Evolutionary conservation across 1,284 basidiomycete genomes (phyloP), one percentile per base, ranked within the genome.

Genomic region (Cutaneotrichosporon curvatum): DNA sequence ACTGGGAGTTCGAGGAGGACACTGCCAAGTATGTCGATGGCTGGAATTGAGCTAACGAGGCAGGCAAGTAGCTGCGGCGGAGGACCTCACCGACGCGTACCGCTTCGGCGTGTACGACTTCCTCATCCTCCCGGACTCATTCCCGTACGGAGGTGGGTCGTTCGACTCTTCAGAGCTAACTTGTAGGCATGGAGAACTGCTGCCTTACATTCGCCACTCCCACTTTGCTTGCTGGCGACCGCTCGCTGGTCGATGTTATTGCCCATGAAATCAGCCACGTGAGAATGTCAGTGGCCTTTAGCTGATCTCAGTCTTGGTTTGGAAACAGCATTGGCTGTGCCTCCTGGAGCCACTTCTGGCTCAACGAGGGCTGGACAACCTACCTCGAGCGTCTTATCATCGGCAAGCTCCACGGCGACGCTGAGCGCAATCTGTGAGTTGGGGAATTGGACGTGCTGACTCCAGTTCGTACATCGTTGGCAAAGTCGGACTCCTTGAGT

Each of bases 361-460:
- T 92, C 40, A 92, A 91, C 67, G 88, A 91, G 65, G 75, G 89
- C 30, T 95, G 87, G 84, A 95, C 91, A 28, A 92, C 88, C 1
- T 96, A 92, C 65, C 83, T 89, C 40, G 94, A 98, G 70, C 81
- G 91, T 19, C 74, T 95, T 9, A 59, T 65, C 48, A 81, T 85
- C 34, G 76, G 84, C 56, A 74, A 77, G 42, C 74, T 94, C 1
- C 82, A 92, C 63, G 80, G 83, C 0, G 80, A 86, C 15, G 81
- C 83, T 0, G 81, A 87, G 49, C 83, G 94, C 30, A 87, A 82
- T 12, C 90, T 72, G 67, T 71, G 32, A 58, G 67, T 60, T 11
- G 0, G 12, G 12, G 14, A 14, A 4, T 15, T 5, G 18, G 25
- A 10, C 8, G n/a, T 22, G 33, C 55, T 61, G 37, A 58, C 40